Conservation (phyloP, 768 basidiomycete genomes). For the Boletus subparvulus region DNA sequence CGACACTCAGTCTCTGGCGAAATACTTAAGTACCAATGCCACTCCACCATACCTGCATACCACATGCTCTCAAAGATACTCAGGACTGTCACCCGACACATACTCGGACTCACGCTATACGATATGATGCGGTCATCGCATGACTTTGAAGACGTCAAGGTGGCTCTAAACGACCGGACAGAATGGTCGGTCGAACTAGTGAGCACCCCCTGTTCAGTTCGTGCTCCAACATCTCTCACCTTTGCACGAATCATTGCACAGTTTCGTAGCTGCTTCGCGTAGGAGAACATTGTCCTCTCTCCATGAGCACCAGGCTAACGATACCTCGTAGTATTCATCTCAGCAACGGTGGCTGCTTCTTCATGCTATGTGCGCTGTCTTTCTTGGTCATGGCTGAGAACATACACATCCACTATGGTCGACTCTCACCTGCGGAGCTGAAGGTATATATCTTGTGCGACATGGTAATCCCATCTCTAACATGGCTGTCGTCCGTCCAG, state of each 20-base stretch:
- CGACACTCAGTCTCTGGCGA: too few species aligned
- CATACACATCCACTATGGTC: constrained; percentile 15
- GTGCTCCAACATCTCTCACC: neutral
- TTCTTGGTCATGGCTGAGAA: constrained; percentile 20
- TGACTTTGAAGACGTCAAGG: constrained; percentile 20
- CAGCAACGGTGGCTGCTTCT: neutral
- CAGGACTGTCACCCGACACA: neutral
- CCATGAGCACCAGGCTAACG: neutral
- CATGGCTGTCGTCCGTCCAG: too few species aligned
- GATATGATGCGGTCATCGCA: constrained; percentile 9
- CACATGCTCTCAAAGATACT: constrained; percentile 6
- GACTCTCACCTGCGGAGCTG: constrained; percentile 15
- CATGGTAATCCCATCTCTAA: too few species aligned
- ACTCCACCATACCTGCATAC: neutral
- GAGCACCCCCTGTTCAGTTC: neutral
- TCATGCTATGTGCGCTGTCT: constrained; percentile 8
- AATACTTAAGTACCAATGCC: neutral
- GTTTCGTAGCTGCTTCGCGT: constrained; percentile 11
- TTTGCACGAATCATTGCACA: neutral
- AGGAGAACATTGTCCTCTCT: neutral
- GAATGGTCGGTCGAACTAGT: constrained; percentile 21
- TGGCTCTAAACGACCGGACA: constrained; percentile 7
- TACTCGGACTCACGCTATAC: constrained; percentile 12
- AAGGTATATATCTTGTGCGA: constrained; percentile 9
- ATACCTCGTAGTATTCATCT: constrained; percentile 13